Base-by-base conservation (phyloP, 2,329 filamentous ascomycete genomes). In the Leptographium lundbergii region DNA sequence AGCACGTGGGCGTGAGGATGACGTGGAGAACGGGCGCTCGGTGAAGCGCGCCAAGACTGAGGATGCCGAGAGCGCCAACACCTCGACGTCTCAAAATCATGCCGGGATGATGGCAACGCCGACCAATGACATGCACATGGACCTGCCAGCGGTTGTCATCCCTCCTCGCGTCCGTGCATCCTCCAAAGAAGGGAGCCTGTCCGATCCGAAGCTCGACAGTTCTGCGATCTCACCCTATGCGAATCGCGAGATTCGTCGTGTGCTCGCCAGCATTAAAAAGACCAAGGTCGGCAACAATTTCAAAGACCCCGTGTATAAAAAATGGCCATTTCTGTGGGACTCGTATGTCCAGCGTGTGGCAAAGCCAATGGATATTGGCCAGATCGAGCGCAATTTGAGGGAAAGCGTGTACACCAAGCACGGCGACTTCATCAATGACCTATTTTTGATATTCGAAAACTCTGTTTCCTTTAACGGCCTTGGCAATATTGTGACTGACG, bases 341-440 rank as follows among this genome's bases (percentile, higher is more conserved):
- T 88, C 90, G 63, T 88, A 87, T 63, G 75, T 81, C 1, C 77
- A 86, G 42, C 84, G 75, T 62, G 74, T 97, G 65, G 81, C 84
- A 45, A 80, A 86, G 34, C 91, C 91, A 0, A 91, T 95, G 77
- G 92, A 97, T 70, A 79, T 99, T 45, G 78, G 80, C 47, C 86
- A 86, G 11, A 88, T 99, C 67, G 92, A 97, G 68, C 77, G 80
- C 57, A 91, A 88, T 64, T 72, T 97, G 42, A 89, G 89, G 67
- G 79, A 82, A 34, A 79, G 81, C 57, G 73, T 64, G 54, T 97
- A 96, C 69, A 67, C 72, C 10, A 84, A 81, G 6, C 78, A 91
- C n/a, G 82, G 85, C 56, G 84, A 84, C 5, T 86, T 96, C 68
- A 83, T 85, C 65, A 76, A 78, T 53, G 91, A 96, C 66, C 79